Evolutionary conservation across 1,284 basidiomycete species (phyloP), one percentile per base, ranked within the genome.

Genomic region (Ustilago bromivora): DNA sequence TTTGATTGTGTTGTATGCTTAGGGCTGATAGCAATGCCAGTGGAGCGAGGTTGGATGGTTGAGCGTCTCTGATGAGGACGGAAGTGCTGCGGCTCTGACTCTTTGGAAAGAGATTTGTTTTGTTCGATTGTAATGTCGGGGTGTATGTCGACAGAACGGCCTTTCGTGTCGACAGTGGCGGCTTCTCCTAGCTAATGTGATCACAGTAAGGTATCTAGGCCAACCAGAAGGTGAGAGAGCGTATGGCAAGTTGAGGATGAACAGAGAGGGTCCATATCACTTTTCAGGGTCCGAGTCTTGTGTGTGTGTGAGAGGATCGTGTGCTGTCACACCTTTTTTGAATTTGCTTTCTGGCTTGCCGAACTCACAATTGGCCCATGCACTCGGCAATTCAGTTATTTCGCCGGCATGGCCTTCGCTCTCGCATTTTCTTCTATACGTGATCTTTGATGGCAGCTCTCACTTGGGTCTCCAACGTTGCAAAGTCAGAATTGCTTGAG

Each of bases 241-340:
- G 28, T 46, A 23, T 49, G n/a, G 8, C 40, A 41, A 19, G 43
- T 46, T 11, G 43, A 7, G n/a, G 43, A 5, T 51, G 8, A 15
- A n/a, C 28, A 28, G 49, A 31, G 51, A 57, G 56, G 56, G 41
- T 57, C 28, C 32, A 35, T 57, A 38, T 23, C 23, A 34, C 23
- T 49, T 19, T 4, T 17, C 10, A 9, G 40, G 40, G 2, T 43
- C 40, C 40, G 40, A 46, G 7, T 46, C n/a, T 46, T 19, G 7
- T 28, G 23, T 46, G 43, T 46, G n/a, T 46, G 40, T 12, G 36
- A 40, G 6, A 60, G 11, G 9, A 38, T 60, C 41, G 49, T 60
- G 58, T 36, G 61, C 61, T 55, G 41, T 55, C 53, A 55, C 61
- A 34, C 13, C 19, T 38, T 38, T 58, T 17, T 34, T 51, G 40